Evolutionary conservation across 345 rosid genomes (phyloP), one percentile per base, ranked within the genome.

Genomic region (Camelina hispida): DNA sequence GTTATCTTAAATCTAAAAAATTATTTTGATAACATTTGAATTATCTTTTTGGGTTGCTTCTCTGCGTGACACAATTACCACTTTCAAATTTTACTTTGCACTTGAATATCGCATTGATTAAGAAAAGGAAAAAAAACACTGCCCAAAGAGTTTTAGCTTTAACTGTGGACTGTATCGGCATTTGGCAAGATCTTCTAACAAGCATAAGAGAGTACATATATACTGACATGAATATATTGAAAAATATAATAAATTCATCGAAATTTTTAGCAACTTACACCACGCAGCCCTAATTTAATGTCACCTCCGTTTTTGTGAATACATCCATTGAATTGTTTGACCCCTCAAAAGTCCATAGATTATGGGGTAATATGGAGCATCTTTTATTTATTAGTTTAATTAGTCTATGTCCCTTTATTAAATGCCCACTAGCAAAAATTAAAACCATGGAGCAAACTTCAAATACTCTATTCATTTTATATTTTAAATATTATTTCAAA

Each of bases 291-390:
- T 56, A 71, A 71, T 71, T 77, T 64, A 77, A 71, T 64, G 80
- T 42, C 72, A 71, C 68, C 53, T 65, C 76, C 62, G 4, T 77
- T 77, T 70, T 71, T 48, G 72, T 71, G 80, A 76, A 64, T 65
- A 77, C 50, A 77, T 77, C 55, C 76, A 77, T 77, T 71, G 68
- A 71, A 77, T 71, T 38, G 68, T 48, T 28, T 72, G 67, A 64
- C 72, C 62, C 37, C 71, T 77, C 80, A 37, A 71, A 55, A 57
- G 68, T 71, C 72, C 72, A 77, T 56, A 71, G 57, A 66, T 71
- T 64, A 71, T 77, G 68, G 73, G 62, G 55, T 68, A 61, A 58
- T 58, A 50, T 68, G 38, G 47, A 43, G 37, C 40, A 52, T 37
- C 23, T 30, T 15, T 28, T 67, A 58, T 75, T 46, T 51, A 30